Evolutionary conservation across 2,329 filamentous ascomycete species (phyloP).

Genomic region (Hypoxylon sp.): DNA sequence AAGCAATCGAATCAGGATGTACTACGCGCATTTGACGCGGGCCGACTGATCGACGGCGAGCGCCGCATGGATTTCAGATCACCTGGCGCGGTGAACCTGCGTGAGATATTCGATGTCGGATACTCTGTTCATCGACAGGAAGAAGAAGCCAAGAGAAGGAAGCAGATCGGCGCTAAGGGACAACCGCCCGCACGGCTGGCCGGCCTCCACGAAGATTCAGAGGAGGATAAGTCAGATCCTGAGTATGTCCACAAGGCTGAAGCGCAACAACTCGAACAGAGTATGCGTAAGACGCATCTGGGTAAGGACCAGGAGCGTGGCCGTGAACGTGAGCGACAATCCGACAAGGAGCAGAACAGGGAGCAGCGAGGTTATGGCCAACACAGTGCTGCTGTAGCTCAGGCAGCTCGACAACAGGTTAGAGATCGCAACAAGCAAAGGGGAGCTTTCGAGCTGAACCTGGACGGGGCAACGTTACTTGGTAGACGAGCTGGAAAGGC

Average conservation of each 20-base stretch:
- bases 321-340: constrained; percentile 64
- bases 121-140: constrained; percentile 98
- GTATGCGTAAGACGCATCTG: constrained; percentile 85
- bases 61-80: constrained; percentile 93
- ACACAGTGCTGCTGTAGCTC: constrained; percentile 86
- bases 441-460: constrained; percentile 90
- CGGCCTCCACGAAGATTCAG: constrained; percentile 78
- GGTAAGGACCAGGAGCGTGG: constrained; percentile 69
- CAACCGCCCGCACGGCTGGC: constrained; percentile 70
- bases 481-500: constrained; percentile 75
- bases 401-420: constrained; percentile 86
- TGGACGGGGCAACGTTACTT: constrained; percentile 91
- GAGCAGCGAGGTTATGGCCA: constrained; percentile 80
- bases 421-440: constrained; percentile 76
- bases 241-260: constrained; percentile 63
- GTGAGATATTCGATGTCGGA: constrained; percentile 98
- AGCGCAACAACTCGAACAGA: constrained; percentile 81
- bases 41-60: constrained; percentile 69
- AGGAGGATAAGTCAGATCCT: constrained; percentile 70
- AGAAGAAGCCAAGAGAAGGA: constrained; percentile 92
- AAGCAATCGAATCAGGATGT: constrained; percentile 62
- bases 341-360: constrained; percentile 41
- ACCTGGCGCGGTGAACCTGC: constrained; percentile 92
- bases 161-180: constrained; percentile 82
- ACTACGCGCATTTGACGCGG: constrained; percentile 71